A percentile compares a stretch with the other conserved stretches of the same genome.
These are phyloP conservation scores for Manihot esculenta DNA, from an alignment of 441 rosid species.

Conservation along the genomic window DNA sequence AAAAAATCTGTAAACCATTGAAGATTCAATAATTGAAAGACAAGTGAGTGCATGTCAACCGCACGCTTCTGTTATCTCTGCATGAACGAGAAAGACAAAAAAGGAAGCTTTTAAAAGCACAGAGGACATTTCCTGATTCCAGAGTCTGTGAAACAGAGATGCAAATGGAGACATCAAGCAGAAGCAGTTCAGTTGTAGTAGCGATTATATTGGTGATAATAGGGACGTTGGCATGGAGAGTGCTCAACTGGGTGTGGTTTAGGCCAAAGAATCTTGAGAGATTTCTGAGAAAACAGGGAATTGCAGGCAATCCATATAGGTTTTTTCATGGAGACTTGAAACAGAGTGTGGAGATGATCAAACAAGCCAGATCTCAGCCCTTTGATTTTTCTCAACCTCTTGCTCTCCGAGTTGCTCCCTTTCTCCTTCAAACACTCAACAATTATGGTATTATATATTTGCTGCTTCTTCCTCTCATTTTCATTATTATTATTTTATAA, in stretches of 20 bases:
- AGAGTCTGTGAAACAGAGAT: too few species aligned
- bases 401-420: slow-evolving; percentile 19
- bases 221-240: slow-evolving; percentile 12
- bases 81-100: too few species aligned
- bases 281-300: slow-evolving; percentile 30
- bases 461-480: background rate
- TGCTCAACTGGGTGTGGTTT: slow-evolving; percentile 29
- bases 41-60: too few species aligned
- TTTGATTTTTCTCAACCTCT: slow-evolving; percentile 22
- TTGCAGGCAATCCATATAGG: slow-evolving; percentile 24
- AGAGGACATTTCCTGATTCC: too few species aligned
- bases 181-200: background rate
- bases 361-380: slow-evolving; percentile 20
- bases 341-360: background rate
- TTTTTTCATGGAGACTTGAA: slow-evolving; percentile 27
- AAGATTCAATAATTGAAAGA: too few species aligned
- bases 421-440: background rate
- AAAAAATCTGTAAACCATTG: too few species aligned
- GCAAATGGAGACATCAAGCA: too few species aligned
- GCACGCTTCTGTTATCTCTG: too few species aligned
- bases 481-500: too few species aligned
- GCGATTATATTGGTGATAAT: background rate
- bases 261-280: background rate
- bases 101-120: too few species aligned
- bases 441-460: slow-evolving; percentile 12